These are phyloP conservation scores for Botryotinia convoluta DNA, from an alignment of 2,329 filamentous ascomycete genomes.

Conservation along the genomic window DNA sequence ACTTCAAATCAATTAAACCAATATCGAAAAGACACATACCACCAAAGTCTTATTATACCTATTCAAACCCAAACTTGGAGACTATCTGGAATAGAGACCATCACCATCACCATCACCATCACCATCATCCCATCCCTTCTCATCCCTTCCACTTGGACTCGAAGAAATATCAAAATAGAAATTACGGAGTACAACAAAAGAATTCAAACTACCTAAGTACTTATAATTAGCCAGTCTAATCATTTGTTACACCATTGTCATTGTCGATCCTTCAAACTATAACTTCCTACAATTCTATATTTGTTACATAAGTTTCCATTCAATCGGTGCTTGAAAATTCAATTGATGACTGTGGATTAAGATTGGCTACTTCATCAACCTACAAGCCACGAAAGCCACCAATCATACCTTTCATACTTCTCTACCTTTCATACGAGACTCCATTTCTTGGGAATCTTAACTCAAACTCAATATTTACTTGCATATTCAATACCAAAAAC, in stretches of 20 bases:
- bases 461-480: background rate
- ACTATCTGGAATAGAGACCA: background rate
- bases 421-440: background rate
- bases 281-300: background rate
- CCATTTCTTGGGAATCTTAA: background rate
- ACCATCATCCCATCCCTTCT: background rate
- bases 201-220: background rate
- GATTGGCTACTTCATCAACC: background rate
- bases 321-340: background rate
- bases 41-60: background rate
- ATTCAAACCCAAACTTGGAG: background rate
- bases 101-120: background rate
- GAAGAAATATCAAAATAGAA: background rate
- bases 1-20: background rate
- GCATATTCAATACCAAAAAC: background rate
- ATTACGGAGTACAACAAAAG: background rate
- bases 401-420: background rate
- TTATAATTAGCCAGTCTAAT: background rate
- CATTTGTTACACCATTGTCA: background rate
- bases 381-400: background rate
- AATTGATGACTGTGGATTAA: background rate
- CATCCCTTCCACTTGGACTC: background rate
- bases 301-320: background rate
- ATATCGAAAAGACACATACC: background rate
- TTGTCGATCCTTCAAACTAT: slow-evolving; percentile 6